phyloP scores from a whole-genome alignment of 2,329 filamentous ascomycete genomes.

The Venturia aucupariae region DNA sequence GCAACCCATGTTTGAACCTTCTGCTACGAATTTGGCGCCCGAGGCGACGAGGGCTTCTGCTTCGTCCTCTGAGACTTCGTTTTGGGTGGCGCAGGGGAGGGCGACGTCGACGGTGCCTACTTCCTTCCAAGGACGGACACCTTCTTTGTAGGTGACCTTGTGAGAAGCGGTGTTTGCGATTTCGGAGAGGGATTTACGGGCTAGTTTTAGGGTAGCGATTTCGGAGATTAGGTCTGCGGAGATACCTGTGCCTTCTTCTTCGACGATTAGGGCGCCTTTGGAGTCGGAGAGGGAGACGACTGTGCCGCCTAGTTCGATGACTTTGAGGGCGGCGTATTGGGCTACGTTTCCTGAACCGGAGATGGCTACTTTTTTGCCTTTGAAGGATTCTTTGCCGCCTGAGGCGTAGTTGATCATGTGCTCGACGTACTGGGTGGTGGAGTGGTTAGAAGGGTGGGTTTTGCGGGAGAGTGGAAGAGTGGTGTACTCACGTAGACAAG shows the following conservation, averaged over 20 bases:
- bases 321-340: conserved; percentile 93
- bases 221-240: conserved; percentile 67
- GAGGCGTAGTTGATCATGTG: conserved; percentile 89
- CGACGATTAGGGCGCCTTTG: conserved; percentile 72
- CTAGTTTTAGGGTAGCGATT: conserved; percentile 80
- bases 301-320: conserved; percentile 87
- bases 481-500: conserved; percentile 64
- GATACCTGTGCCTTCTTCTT: conserved; percentile 60
- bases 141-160: conserved; percentile 74
- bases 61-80: conserved; percentile 91
- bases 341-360: conserved; percentile 97
- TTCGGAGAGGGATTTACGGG: conserved; percentile 71
- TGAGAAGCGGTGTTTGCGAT: conserved; percentile 50
- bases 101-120: conserved; percentile 84
- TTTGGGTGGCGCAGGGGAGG: conserved; percentile 90
- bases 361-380: conserved; percentile 88
- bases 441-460: neutral
- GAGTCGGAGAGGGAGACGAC: conserved; percentile 92
- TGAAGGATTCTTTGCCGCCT: conserved; percentile 69
- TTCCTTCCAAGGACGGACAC: conserved; percentile 84
- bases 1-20: conserved; percentile 99
- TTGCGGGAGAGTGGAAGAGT: neutral
- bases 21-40: conserved; percentile 78
- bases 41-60: conserved; percentile 68
- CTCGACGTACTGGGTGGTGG: conserved; percentile 57